These are phyloP conservation scores for Skeletonema costatum DNA, from an alignment of 108 stramenopile genomes.

Conservation along the genomic window DNA sequence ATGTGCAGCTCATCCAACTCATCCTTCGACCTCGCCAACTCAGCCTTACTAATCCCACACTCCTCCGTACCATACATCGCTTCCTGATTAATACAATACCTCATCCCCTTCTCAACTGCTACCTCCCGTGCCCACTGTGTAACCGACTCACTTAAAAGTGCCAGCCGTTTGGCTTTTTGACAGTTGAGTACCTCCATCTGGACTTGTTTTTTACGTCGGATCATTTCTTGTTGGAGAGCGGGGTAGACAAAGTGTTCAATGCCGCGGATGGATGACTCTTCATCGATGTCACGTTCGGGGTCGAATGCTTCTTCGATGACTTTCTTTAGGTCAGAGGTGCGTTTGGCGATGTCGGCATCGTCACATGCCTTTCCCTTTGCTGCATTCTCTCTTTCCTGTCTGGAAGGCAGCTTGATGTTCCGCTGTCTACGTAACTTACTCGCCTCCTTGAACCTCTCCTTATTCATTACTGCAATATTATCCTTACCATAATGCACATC, in stretches of 20 bases:
- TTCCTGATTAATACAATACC: conserved; percentile 3
- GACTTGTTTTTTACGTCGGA: conserved; percentile 33
- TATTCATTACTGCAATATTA: conserved; percentile 27
- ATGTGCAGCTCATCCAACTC: too few species aligned
- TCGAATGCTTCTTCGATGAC: conserved; percentile 6
- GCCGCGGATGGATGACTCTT: not conserved
- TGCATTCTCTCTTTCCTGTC: too few species aligned
- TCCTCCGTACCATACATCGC: too few species aligned
- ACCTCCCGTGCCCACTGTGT: conserved; percentile 39
- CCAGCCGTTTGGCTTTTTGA: conserved; percentile 15
- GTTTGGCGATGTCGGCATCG: conserved; percentile 15
- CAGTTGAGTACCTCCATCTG: conserved; percentile 27
- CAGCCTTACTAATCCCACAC: too few species aligned
- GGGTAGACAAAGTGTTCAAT: too few species aligned
- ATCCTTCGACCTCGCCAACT: too few species aligned
- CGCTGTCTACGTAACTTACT: not conserved
- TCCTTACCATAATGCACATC: conserved; percentile 21
- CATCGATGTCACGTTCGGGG: conserved; percentile 12
- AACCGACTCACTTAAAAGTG: conserved; percentile 13
- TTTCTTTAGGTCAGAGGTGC: not conserved
- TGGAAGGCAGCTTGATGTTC: not conserved
- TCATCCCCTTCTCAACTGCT: conserved; percentile 35
- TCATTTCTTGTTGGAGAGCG: conserved; percentile 37
- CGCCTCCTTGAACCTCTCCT: conserved; percentile 29
- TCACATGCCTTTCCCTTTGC: not conserved